Evolutionary conservation across 2,329 filamentous ascomycete species (phyloP), one percentile per base, ranked within the genome.

Genomic region (Fusarium multiceps): DNA sequence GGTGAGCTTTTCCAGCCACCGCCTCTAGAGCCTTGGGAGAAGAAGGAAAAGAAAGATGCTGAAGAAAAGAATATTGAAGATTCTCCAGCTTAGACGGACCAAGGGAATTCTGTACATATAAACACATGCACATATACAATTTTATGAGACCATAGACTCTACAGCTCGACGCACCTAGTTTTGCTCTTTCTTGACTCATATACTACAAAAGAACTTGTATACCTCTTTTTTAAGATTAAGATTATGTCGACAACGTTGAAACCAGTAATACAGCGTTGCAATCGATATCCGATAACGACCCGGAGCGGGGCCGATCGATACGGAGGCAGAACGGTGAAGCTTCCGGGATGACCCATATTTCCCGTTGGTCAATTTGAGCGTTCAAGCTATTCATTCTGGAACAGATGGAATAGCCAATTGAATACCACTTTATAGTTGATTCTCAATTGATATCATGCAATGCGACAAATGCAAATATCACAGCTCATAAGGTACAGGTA

Each of bases 251-350:
- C 20, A 27, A 30, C 18, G 45, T 9, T 28, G 8, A 13, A 28
- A 47, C 25, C 14, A 25, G 23, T n/a, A 46, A 47, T 28, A 25
- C 18, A 42, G 20, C 16, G 13, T 58, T 42, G 41, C 21, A 54
- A 54, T 60, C 20, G 18, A 30, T 65, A 49, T 59, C 25, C 23
- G 37, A 65, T 64, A 65, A 34, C 30, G 8, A n/a, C 23, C 21
- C 65, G 46, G 55, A 34, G 66, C 42, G 66, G 66, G 66, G 66
- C 66, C 66, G 66, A 23, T 4, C 18, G 34, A 42, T 11, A 46
- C 50, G 46, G 55, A 20, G 40, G 7, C 8, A 23, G 21, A 18
- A 49, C 28, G 59, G 63, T 14, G 13, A 21, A 49, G 23, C 27
- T 16, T 23, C 50, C 64, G 63, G 41, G 7, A 4, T n/a, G 18